Evolutionary conservation across 352 stramenopile genomes (phyloP), one percentile per base, ranked within the genome.

Genomic region (Globisporangium mamillatum): DNA sequence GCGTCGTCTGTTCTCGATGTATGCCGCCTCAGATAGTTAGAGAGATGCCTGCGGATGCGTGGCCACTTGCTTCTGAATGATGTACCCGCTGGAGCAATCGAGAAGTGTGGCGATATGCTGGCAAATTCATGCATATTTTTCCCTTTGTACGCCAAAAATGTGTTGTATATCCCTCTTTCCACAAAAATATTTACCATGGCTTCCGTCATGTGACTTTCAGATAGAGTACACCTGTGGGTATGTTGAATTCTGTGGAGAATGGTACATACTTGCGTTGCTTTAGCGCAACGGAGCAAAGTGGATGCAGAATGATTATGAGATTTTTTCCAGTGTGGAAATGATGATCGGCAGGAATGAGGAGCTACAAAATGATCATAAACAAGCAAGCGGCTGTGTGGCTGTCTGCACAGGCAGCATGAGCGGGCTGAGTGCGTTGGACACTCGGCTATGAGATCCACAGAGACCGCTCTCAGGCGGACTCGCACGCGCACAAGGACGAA

Each of bases 281-380:
- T 20, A 52, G 18, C 44, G 44, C 44, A 12, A 52, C 44, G 5
- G 44, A 52, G 22, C 0, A 20, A 48, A 52, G 18, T 22, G 44
- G 44, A 52, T 52, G 44, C 44, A 52, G 44, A 52, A 52, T 52
- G 44, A 52, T 52, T 52, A 52, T 52, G 41, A 50, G 16, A 50
- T 50, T 22, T 22, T 48, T 22, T 22, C 5, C 41, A 50, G 18
- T 9, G 41, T 16, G 14, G 1, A 20, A 20, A 52, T 52, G 18
- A 52, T 52, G 18, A 52, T 52, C 44, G 44, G 18, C 44, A 52
- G 44, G 44, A 52, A 52, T 22, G 6, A 52, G 10, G 41, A 50
- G 41, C 41, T 16, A 48, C 38, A 48, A 3, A 20, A 48, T 20
- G 38, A 20, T 48, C 38, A 48, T 20, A 48, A 48, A 20, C 38